Percentiles rank a stretch among this genome's conserved stretches.
phyloP scores from a whole-genome alignment of 2,329 filamentous ascomycete genomes.

The Exophiala alcalophila region DNA sequence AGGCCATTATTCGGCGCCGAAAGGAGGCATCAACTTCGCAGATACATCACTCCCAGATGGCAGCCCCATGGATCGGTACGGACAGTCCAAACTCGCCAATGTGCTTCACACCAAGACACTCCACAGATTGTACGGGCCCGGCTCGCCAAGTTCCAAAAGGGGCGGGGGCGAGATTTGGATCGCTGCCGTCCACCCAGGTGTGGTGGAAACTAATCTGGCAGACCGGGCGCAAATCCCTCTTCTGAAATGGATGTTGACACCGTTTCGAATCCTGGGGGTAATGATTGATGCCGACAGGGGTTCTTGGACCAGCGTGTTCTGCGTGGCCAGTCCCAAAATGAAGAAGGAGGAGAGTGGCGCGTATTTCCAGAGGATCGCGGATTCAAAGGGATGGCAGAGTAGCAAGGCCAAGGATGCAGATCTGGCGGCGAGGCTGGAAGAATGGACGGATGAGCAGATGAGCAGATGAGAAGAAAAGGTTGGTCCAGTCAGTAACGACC shows the following conservation, averaged over 20 bases:
- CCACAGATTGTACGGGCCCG: constrained; percentile 37
- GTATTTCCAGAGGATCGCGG: constrained; percentile 43
- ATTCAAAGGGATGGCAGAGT: constrained; percentile 32
- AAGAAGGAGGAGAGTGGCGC: constrained; percentile 36
- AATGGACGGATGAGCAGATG: constrained; percentile 40
- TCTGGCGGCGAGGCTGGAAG: constrained; percentile 40
- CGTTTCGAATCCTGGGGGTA: constrained; percentile 26
- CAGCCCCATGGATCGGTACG: constrained; percentile 43
- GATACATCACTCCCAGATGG: constrained; percentile 29
- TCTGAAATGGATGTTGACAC: constrained; percentile 18
- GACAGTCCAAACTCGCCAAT: constrained; percentile 51
- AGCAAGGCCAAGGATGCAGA: constrained; percentile 35
- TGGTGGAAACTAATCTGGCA: constrained; percentile 45
- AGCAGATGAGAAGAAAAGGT: constrained; percentile 17
- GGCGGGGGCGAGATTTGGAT: constrained; percentile 41
- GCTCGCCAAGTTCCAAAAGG: neutral
- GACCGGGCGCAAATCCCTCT: constrained; percentile 28
- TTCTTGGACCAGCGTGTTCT: constrained; percentile 42
- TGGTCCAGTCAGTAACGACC: too few relatives aligned
- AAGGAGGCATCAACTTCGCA: constrained; percentile 37
- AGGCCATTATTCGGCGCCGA: constrained; percentile 28
- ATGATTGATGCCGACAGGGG: constrained; percentile 32
- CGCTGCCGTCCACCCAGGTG: constrained; percentile 49
- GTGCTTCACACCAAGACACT: constrained; percentile 46
- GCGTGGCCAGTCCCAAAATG: constrained; percentile 33